Percentiles rank a stretch among this genome's conserved stretches.
These are phyloP conservation scores for Debaryomyces psychrophilus DNA, from an alignment of 1,139 yeast genomes.

Conservation along the genomic window DNA sequence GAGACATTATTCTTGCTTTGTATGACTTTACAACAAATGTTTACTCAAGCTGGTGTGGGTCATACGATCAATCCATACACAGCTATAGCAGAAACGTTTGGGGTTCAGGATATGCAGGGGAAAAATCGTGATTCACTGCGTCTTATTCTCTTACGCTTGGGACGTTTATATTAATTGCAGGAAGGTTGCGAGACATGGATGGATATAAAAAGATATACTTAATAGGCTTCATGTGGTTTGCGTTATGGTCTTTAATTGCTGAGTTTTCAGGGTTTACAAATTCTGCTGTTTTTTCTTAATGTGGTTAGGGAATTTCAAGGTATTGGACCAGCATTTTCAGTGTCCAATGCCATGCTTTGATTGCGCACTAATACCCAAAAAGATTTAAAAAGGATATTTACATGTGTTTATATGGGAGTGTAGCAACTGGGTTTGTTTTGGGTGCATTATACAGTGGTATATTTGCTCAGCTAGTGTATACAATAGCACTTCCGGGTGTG, in stretches of 20 bases:
- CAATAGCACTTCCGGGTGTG: constrained; percentile 8
- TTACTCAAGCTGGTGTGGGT: constrained; percentile 54
- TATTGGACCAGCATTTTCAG: constrained; percentile 56
- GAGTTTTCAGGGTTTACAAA: constrained; percentile 53
- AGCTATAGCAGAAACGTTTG: constrained; percentile 41
- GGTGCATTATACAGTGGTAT: constrained; percentile 54
- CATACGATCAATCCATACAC: constrained; percentile 46
- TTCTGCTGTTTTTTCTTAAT: constrained; percentile 46
- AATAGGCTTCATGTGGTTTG: constrained; percentile 51
- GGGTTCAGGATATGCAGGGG: constrained; percentile 41
- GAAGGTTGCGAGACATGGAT: constrained; percentile 64
- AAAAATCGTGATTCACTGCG: constrained; percentile 62
- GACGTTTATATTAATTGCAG: constrained; percentile 61
- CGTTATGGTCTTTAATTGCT: constrained; percentile 51
- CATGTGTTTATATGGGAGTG: constrained; percentile 57
- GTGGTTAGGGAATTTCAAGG: constrained; percentile 63
- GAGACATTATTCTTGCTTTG: constrained; percentile 28
- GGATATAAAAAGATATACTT: constrained; percentile 57
- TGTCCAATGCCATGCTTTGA: constrained; percentile 62
- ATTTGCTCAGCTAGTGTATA: constrained; percentile 32
- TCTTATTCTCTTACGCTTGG: constrained; percentile 63
- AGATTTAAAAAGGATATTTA: constrained; percentile 43
- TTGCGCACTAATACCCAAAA: constrained; percentile 54
- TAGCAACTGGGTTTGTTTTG: constrained; percentile 56
- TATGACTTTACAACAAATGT: constrained; percentile 46